Percentiles rank a stretch among this genome's conserved stretches.
Conservation (phyloP, 306 rosid species). For the Begonia masoniana region DNA sequence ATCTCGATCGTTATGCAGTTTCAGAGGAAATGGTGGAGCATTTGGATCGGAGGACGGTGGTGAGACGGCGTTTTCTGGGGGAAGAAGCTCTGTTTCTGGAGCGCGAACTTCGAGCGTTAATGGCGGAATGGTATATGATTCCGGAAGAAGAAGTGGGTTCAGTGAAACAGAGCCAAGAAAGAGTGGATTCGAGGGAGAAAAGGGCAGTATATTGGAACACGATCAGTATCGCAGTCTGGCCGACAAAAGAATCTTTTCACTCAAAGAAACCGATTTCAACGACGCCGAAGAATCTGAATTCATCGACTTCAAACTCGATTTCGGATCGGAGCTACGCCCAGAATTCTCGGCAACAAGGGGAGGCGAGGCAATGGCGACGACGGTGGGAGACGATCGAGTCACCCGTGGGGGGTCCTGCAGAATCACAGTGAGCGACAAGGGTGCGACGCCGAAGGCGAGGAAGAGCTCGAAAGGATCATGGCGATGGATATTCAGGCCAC, state of each 20-base stretch:
- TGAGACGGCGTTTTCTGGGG: constrained; percentile 54
- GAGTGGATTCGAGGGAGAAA: constrained; percentile 57
- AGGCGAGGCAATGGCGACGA: constrained; percentile 21
- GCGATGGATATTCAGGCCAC: constrained; percentile 72
- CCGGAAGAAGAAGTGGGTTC: constrained; percentile 83
- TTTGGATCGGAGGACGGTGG: constrained; percentile 86
- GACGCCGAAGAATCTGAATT: constrained; percentile 84
- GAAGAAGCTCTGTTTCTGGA: constrained; percentile 88
- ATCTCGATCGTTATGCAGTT: constrained; percentile 87
- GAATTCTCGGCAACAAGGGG: constrained; percentile 40
- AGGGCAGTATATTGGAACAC: constrained; percentile 15
- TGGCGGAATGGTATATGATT: constrained; percentile 54
- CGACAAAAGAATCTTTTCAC: constrained; percentile 64
- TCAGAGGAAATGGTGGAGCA: constrained; percentile 42
- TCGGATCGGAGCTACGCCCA: constrained; percentile 44
- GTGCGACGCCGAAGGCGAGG: constrained; percentile 45
- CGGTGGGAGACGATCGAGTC: constrained; percentile 26
- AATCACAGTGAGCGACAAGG: constrained; percentile 68
- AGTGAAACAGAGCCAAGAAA: constrained; percentile 87
- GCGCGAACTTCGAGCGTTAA: constrained; percentile 91
- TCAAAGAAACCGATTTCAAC: constrained; percentile 78
- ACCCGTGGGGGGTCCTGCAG: constrained; percentile 74
- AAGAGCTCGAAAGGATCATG: constrained; percentile 76
- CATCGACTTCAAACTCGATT: constrained; percentile 85
- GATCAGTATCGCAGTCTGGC: constrained; percentile 32